These are phyloP conservation scores for Borealophlyctis nickersoniae DNA, from an alignment of 192 early-diverging fungal species.

Conservation along the genomic window DNA sequence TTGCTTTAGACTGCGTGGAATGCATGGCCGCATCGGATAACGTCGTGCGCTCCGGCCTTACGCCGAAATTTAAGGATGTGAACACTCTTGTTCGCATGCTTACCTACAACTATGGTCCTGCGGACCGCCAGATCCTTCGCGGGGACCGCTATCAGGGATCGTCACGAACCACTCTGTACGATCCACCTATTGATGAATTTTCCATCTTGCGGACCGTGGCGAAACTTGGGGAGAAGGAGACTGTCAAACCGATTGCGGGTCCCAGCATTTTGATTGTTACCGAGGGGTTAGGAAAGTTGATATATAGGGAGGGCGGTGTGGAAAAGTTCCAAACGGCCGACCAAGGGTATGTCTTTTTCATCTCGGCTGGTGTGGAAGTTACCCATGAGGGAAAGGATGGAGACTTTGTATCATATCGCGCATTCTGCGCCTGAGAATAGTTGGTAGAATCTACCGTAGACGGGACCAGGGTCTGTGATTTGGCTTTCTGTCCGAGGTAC, in stretches of 20 bases:
- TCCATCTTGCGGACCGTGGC: conserved; percentile 64
- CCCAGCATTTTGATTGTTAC: conserved; percentile 86
- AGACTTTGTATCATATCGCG: conserved; percentile 41
- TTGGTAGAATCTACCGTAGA: no score
- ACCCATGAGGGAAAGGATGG: conserved; percentile 34
- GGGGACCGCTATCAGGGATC: conserved; percentile 58
- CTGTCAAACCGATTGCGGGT: conserved; percentile 62
- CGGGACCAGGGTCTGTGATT: no score
- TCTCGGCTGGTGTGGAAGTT: conserved; percentile 57
- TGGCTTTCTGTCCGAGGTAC: no score
- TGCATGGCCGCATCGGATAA: conserved; percentile 99
- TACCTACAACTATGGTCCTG: conserved; percentile 81
- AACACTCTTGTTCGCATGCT: conserved; percentile 85
- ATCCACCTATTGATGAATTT: conserved; percentile 97
- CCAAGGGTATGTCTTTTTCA: conserved; percentile 78
- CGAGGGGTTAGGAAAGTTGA: conserved; percentile 57
- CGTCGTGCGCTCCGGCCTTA: conserved; percentile 93
- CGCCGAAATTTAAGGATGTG: conserved; percentile 97
- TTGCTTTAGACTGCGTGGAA: conserved; percentile 83
- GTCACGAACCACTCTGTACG: conserved; percentile 61
- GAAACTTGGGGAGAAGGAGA: conserved; percentile 50
- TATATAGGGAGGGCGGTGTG: conserved; percentile 7
- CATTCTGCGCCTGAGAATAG: conserved; percentile 41
- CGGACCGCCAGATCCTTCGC: conserved; percentile 74
- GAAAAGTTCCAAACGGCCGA: conserved; percentile 31